These are phyloP conservation scores for Colletotrichum sp. DNA, from an alignment of 2,329 filamentous ascomycete species.

Conservation along the genomic window DNA sequence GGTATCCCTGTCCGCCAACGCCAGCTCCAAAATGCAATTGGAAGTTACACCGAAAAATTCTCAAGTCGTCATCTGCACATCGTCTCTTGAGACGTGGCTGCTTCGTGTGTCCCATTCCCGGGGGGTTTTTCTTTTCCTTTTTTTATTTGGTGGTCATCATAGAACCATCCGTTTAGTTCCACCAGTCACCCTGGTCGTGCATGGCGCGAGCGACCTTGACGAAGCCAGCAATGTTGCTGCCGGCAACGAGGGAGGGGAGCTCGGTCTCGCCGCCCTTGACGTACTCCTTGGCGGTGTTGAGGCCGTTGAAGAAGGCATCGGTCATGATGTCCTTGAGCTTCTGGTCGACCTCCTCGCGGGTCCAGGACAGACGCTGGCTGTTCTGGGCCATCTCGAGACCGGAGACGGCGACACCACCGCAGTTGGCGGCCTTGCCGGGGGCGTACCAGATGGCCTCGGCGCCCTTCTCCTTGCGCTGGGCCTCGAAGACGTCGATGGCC, in stretches of 20 bases:
- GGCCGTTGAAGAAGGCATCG: constrained; percentile 86
- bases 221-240: constrained; percentile 97
- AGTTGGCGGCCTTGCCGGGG: constrained; percentile 96
- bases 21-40: constrained; percentile 17
- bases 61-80: background rate
- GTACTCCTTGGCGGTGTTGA: constrained; percentile 89
- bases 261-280: constrained; percentile 79
- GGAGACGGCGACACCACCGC: constrained; percentile 95
- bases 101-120: background rate
- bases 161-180: constrained; percentile 35
- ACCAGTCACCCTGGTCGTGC: constrained; percentile 98
- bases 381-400: constrained; percentile 99
- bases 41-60: background rate
- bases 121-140: background rate
- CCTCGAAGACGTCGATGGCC: constrained; percentile 93
- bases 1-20: constrained; percentile 19
- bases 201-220: constrained; percentile 95
- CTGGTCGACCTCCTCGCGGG: constrained; percentile 84
- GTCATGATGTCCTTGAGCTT: constrained; percentile 97
- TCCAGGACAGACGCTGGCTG: constrained; percentile 85
- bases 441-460: constrained; percentile 87
- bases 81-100: background rate
- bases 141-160: background rate
- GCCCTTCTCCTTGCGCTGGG: constrained; percentile 72
- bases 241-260: constrained; percentile 88